Evolutionary conservation across 1,284 basidiomycete species (phyloP), one percentile per base, ranked within the genome.

Genomic region (Microbotryum lychnidis-dioicae): DNA sequence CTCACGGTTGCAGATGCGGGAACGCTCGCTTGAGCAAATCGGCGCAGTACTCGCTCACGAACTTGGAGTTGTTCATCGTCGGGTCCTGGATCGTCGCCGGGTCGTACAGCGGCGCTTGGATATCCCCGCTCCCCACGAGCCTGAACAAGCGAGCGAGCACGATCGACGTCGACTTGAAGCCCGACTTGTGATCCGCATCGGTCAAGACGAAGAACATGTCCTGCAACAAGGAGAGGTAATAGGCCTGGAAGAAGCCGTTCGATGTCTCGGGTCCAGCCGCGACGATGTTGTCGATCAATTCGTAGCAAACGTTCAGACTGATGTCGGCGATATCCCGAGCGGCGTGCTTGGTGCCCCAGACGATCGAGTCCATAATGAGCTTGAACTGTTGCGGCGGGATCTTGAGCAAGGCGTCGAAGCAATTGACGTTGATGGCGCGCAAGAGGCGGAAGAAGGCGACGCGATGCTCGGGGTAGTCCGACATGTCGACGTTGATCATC

Each of bases 321-420:
- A 86, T 90, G 75, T 99, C 96, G 29, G 93, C 91, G 70, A 99
- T 97, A 77, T 98, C 96, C 59, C 96, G 85, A 91, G 97, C 96
- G 20, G 92, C 97, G 79, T 99, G 96, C 78, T 98, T 99, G 81
- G 98, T 96, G 16, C 92, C 94, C 96, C 96, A 99, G 58, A 97
- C 89, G 68, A 97, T 89, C 69, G 91, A 93, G 76, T 98, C 96
- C 84, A 97, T 97, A 76, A 96, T 89, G 64, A 98, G 79, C 79
- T 97, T 97, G 83, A 98, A 98, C 77, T 55, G 54, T 23, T 62
- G 62, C 54, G 56, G 42, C 46, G 63, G 63, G 46, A 69, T 55
- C 23, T 29, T 45, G 14, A 63, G 52, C 61, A 53, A 69, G 80
- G 65, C 74, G 87, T 90, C 91, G 72, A 98, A 99, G 80, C 94